Evolutionary conservation across 495 filamentous ascomycete genomes (phyloP).

Genomic region (Xanthoparmelia taractica): DNA sequence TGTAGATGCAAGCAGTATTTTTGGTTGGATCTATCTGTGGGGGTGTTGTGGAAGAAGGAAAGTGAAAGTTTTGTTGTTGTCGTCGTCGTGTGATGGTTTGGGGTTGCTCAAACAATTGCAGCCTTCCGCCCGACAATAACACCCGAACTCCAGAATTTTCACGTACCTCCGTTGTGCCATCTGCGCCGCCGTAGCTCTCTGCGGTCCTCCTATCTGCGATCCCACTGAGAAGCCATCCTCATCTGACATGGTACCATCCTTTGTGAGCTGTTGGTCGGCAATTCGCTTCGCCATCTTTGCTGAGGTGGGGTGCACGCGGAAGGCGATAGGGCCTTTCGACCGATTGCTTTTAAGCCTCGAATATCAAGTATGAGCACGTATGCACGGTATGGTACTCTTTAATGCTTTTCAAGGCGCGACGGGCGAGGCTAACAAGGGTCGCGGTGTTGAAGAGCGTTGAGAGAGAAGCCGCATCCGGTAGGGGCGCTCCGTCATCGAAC

Average conservation of each 20-base stretch:
- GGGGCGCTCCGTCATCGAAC: constrained; percentile 10
- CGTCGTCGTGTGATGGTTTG: constrained; percentile 3
- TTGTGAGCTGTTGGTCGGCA: constrained; percentile 18
- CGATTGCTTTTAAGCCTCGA: background rate
- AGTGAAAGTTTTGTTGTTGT: constrained; percentile 3
- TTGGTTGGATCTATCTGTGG: constrained; percentile 3
- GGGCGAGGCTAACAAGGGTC: background rate
- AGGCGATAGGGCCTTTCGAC: background rate
- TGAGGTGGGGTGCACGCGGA: background rate
- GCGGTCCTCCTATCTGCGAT: constrained; percentile 25
- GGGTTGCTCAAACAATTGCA: constrained; percentile 1
- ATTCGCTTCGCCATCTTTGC: constrained; percentile 18
- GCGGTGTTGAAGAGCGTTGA: background rate
- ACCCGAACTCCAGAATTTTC: constrained; percentile 15
- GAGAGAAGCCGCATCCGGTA: constrained; percentile 8
- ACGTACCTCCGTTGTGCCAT: constrained; percentile 49
- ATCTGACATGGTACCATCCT: constrained; percentile 9
- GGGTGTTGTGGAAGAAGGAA: constrained; percentile 4
- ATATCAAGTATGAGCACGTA: background rate
- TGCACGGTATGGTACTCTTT: background rate
- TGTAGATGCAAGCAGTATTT: constrained; percentile 2
- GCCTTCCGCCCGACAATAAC: constrained; percentile 7
- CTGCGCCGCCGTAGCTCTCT: constrained; percentile 46
- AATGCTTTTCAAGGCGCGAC: constrained; percentile 3
- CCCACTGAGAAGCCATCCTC: constrained; percentile 5